phyloP scores from a whole-genome alignment of 2,329 filamentous ascomycete genomes.

The Thelonectria discophora region DNA sequence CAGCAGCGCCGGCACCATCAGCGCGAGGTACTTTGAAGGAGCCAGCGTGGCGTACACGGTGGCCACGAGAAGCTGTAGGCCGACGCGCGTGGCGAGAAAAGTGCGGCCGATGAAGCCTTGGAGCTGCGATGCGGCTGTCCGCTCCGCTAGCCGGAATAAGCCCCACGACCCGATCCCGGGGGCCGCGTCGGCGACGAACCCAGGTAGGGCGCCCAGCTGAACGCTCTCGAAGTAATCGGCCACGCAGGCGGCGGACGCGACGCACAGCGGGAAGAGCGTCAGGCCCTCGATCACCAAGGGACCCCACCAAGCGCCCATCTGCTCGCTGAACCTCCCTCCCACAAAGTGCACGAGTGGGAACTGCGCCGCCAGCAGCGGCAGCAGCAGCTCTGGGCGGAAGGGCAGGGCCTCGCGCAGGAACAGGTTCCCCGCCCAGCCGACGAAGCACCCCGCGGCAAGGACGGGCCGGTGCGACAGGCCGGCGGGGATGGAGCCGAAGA shows the following conservation, averaged over 20 bases:
- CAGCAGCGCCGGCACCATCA: slow-evolving; percentile 75
- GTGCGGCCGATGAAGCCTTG: slow-evolving; percentile 66
- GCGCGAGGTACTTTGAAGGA: slow-evolving; percentile 73
- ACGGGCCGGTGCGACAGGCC: slow-evolving; percentile 75
- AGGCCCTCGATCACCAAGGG: slow-evolving; percentile 78
- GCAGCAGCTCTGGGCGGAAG: slow-evolving; percentile 59
- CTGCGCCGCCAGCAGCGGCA: slow-evolving; percentile 80
- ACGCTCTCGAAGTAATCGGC: slow-evolving; percentile 71
- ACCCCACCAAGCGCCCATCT: slow-evolving; percentile 74
- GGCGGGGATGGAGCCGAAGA: slow-evolving; percentile 86
- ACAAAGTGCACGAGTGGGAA: slow-evolving; percentile 77
- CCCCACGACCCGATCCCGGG: slow-evolving; percentile 74
- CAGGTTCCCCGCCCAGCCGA: slow-evolving; percentile 76
- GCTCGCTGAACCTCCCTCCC: slow-evolving; percentile 71
- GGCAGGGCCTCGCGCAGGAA: slow-evolving; percentile 58
- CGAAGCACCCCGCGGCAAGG: slow-evolving; percentile 71
- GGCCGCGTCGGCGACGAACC: slow-evolving; percentile 68
- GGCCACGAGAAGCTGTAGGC: slow-evolving; percentile 74
- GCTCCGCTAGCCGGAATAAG: slow-evolving; percentile 66
- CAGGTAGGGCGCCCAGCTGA: slow-evolving; percentile 63
- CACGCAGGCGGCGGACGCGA: slow-evolving; percentile 70
- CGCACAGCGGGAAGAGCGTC: slow-evolving; percentile 74
- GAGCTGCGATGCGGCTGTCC: slow-evolving; percentile 51
- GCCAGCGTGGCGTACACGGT: slow-evolving; percentile 71
- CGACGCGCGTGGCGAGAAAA: slow-evolving; percentile 73